Conservation (phyloP, 192 early-diverging fungal genomes). For the Backusella australiensis region DNA sequence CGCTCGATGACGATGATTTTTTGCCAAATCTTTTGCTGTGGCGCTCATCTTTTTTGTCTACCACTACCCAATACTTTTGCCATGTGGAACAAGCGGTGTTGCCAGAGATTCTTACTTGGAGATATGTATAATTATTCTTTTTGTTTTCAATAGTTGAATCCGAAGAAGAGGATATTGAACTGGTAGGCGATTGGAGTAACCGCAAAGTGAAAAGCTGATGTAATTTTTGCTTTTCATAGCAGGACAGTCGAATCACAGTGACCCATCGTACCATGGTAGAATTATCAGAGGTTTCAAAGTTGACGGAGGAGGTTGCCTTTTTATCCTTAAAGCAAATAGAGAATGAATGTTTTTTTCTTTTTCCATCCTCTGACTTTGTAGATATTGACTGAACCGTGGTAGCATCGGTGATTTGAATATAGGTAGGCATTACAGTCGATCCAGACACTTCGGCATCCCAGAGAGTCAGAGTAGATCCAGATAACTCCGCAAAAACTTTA, state of each 20-base stretch:
- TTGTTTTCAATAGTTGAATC: conserved; percentile 42
- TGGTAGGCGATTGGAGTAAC: conserved; percentile 22
- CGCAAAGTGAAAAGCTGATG: conserved; percentile 74
- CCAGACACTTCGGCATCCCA: conserved; percentile 55
- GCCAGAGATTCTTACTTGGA: conserved; percentile 50
- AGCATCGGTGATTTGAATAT: conserved; percentile 52
- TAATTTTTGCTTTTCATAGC: conserved; percentile 70
- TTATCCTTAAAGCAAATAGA: conserved; percentile 42
- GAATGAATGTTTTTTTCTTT: conserved; percentile 61
- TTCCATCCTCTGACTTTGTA: conserved; percentile 50
- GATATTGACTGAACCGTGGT: conserved; percentile 54
- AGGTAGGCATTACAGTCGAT: conserved; percentile 60
- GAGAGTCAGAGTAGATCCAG: conserved; percentile 65
- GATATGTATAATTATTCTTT: conserved; percentile 40
- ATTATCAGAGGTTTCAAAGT: conserved; percentile 18
- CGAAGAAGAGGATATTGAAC: neutral
- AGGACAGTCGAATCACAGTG: conserved; percentile 65
- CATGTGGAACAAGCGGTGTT: conserved; percentile 35
- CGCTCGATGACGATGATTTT: conserved; percentile 5
- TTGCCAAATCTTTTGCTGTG: conserved; percentile 30
- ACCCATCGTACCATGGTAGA: conserved; percentile 52
- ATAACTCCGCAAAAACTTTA: conserved; percentile 70
- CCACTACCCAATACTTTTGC: conserved; percentile 47
- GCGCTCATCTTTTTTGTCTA: conserved; percentile 47
- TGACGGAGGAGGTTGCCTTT: neutral